Evolutionary conservation across 1,139 yeast genomes (phyloP), one percentile per base, ranked within the genome.

Genomic region (Diutina mesorugosa): DNA sequence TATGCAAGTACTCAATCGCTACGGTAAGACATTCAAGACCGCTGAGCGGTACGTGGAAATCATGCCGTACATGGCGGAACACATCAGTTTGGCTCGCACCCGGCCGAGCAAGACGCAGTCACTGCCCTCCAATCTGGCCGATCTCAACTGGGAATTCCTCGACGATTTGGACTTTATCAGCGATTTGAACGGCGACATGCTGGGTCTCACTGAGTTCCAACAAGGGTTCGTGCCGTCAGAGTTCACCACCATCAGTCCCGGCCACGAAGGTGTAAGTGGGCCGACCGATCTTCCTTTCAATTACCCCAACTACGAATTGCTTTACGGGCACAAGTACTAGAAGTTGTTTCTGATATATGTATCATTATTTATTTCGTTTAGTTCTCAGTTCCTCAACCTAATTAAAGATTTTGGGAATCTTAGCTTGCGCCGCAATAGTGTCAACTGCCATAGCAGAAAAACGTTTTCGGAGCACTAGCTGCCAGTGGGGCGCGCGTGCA

Each of bases 201-300:
- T 61, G 58, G 57, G 59, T 12, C 59, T 65, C 56, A 57, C 61
- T 45, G 62, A 62, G 53, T 68, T 68, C 57, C 69, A 65, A 57
- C 60, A 61, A 47, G 61, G 59, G 38, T 67, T 68, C 57, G 66
- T 66, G 2, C 59, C 62, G 8, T 8, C 38, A 6, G 55, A 41
- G 10, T 41, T 29, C 28, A n/a, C 55, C 18, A 41, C 47, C 32
- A 45, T 50, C 14, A 32, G 18, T 9, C 16, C 45, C 7, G 10
- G n/a, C 10, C 18, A 32, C 7, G 53, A 50, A 16, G 45, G 30
- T 1, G 53, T 30, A 16, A 29, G 29, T 3, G 21, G 45, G 7
- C 45, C 53, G n/a, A 50, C 53, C 9, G 28, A 32, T 12, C 32
- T 50, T 8, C 53, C 53, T 14, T 50, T 29, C 26, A 32, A 50